Evolutionary conservation across 371 early-diverging fungal genomes (phyloP).

Genomic region (Saksenaea oblongispora): DNA sequence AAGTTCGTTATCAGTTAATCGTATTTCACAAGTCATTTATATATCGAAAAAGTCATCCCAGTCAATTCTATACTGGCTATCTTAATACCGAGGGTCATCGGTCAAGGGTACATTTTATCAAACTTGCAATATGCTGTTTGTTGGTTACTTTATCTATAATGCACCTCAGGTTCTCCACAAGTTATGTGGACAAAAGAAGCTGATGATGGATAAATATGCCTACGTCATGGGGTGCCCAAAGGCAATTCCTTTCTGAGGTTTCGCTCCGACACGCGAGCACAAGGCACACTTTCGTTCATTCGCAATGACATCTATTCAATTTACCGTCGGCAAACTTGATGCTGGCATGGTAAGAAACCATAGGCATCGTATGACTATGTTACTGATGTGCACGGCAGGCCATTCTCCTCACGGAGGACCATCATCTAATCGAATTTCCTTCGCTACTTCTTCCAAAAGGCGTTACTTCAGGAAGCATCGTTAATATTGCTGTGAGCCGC

Average conservation of each 20-base stretch:
- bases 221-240: too few relatives aligned
- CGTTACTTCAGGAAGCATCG: slow-evolving; percentile 90
- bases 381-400: slow-evolving; percentile 72
- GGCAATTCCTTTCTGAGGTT: neutral
- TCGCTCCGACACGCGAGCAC: neutral
- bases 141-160: too few relatives aligned
- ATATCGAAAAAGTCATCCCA: too few relatives aligned
- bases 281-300: neutral
- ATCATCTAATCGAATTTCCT: slow-evolving; percentile 98
- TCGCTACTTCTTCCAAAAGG: slow-evolving; percentile 93
- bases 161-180: too few relatives aligned
- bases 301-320: slow-evolving; percentile 65
- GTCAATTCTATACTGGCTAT: too few relatives aligned
- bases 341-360: slow-evolving; percentile 73
- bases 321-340: slow-evolving; percentile 91
- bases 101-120: too few relatives aligned
- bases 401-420: slow-evolving; percentile 89
- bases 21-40: too few relatives aligned
- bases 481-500: slow-evolving; percentile 90
- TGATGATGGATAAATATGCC: too few relatives aligned
- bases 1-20: too few relatives aligned
- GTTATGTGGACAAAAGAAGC: too few relatives aligned
- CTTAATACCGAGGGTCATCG: too few relatives aligned
- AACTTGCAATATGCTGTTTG: too few relatives aligned
- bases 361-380: slow-evolving; percentile 5